Evolutionary conservation across 305 asterid species (phyloP).

Genomic region (Rubia balearica): DNA sequence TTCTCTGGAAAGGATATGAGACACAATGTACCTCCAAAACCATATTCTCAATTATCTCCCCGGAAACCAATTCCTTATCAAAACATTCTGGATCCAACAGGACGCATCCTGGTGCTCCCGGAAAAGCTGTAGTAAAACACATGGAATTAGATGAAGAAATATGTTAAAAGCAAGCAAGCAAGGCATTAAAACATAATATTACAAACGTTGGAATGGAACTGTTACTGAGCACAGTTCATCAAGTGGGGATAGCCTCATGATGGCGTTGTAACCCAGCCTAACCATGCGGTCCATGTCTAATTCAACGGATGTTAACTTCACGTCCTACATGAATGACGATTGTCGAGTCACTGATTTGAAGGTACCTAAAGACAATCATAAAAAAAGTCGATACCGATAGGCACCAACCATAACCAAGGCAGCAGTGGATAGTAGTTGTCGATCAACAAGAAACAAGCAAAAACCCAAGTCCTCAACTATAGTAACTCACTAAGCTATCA

Average conservation of each 20-base stretch:
- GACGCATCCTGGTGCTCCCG: background rate
- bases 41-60: background rate
- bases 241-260: background rate
- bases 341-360: background rate
- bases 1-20: no score
- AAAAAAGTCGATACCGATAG: no score
- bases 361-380: no score
- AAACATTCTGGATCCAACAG: background rate
- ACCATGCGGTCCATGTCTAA: conserved; percentile 1
- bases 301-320: background rate
- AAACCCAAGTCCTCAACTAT: no score
- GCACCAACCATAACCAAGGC: no score
- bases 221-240: background rate
- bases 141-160: background rate
- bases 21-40: background rate
- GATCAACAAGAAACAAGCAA: no score
- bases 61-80: background rate
- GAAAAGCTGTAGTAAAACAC: background rate
- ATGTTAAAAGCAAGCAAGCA: background rate
- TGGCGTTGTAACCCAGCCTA: background rate
- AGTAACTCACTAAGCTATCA: no score
- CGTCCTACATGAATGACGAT: background rate
- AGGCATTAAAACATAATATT: background rate
- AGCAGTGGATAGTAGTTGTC: no score
- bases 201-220: background rate